A percentile compares a stretch with the other conserved stretches of the same genome.
Conservation (phyloP, 192 early-diverging fungal genomes). For the Coemansia asiatica region DNA sequence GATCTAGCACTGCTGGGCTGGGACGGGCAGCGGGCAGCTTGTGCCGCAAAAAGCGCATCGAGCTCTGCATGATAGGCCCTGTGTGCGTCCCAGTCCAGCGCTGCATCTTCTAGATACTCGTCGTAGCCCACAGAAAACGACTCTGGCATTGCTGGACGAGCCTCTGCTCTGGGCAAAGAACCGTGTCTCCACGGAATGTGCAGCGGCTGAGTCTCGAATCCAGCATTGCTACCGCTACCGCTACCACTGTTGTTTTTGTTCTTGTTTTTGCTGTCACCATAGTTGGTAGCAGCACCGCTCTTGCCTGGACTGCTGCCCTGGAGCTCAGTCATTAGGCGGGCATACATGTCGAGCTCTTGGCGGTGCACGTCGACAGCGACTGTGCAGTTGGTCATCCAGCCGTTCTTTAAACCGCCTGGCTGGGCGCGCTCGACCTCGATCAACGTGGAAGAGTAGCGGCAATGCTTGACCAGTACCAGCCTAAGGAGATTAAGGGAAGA, state of each 20-base stretch:
- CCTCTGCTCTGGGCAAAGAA: constrained; percentile 21
- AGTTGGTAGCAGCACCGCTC: neutral
- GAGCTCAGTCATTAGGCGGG: constrained; percentile 47
- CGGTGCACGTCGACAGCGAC: constrained; percentile 51
- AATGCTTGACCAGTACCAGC: constrained; percentile 73
- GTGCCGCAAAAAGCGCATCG: constrained; percentile 41
- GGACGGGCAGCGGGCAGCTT: constrained; percentile 29
- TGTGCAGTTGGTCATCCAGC: constrained; percentile 53
- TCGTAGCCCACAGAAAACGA: constrained; percentile 51
- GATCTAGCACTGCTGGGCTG: too few relatives aligned
- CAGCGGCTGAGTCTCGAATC: constrained; percentile 22
- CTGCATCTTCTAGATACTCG: constrained; percentile 59
- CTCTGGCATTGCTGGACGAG: constrained; percentile 34
- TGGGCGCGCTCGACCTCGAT: constrained; percentile 67
- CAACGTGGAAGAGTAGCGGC: constrained; percentile 71
- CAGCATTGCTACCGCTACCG: constrained; percentile 8
- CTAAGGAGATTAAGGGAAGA: constrained; percentile 79
- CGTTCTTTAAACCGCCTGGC: constrained; percentile 23
- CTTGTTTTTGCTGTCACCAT: too few relatives aligned
- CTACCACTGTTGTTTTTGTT: neutral
- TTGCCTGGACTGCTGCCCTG: constrained; percentile 23
- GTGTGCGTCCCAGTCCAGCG: constrained; percentile 51
- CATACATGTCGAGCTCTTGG: constrained; percentile 56
- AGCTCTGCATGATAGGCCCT: constrained; percentile 44
- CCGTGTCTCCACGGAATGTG: constrained; percentile 47